Evolutionary conservation across 495 filamentous ascomycete genomes (phyloP), one percentile per base, ranked within the genome.

Genomic region (Pseudotulostoma volvatum): DNA sequence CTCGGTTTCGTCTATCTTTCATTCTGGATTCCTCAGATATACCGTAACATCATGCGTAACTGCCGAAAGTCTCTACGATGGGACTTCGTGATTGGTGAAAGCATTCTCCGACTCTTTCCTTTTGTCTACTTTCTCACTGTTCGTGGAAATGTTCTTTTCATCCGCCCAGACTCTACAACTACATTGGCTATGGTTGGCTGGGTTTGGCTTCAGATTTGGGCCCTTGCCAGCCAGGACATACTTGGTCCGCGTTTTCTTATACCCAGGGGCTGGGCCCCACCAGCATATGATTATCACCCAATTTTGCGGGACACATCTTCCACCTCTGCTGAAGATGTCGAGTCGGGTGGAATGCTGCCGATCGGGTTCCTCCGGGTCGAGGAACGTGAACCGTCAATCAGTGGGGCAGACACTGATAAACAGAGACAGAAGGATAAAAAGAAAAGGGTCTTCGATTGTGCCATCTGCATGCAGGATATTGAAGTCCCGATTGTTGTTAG

Each of bases 261-360:
- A n/a, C 67, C 71, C 2, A 66, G 67, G 16, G 65, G 69, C 35
- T 92, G 82, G 81, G 68, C 60, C 9, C 73, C 80, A 34, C 81
- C 81, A 2, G 90, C 84, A 3, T 97, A 90, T 64, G 90, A 97
- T 48, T 97, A 97, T 44, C 90, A 97, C 53, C 86, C 85, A 0
- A 67, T 92, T 2, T 61, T 97, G 13, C 74, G 82, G n/a, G 83
- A 93, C 55, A 44, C 37, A 4, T 37, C 34, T 34, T 38, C 52
- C 2, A 55, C 54, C 9, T 31, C 54, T 1, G 55, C 54, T 28
- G 82, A 85, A 33, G 76, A 82, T 42, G 52, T 81, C 31, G 87
- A 93, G 59, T 72, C 69, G 2, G 78, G 79, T 34, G 57, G 57
- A 1, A 64, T 56, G 5, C 52, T 94, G 47, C 82, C 84, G 0